Percentiles rank a stretch among this genome's conserved stretches.
Evolutionary conservation across 2,329 filamentous ascomycete genomes (phyloP).

Genomic region (Penicillium sp.): DNA sequence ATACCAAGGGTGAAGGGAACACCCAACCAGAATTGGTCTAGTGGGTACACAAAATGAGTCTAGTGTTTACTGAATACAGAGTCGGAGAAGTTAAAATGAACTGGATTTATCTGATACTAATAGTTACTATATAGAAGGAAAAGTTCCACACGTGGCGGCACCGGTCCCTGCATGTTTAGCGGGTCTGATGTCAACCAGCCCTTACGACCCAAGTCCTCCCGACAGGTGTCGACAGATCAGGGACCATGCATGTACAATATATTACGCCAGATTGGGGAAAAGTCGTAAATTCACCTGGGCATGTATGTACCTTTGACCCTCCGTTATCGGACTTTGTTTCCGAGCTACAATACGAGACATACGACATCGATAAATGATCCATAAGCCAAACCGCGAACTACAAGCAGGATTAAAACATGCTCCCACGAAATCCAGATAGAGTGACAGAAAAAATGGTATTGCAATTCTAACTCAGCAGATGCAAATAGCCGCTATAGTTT

Average conservation of each 20-base stretch:
- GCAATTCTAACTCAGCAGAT: slow-evolving; percentile 38
- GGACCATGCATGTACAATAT: neutral
- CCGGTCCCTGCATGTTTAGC: neutral
- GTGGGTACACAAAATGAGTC: neutral
- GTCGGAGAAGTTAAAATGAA: neutral
- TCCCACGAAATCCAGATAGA: neutral
- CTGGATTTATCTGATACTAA: neutral
- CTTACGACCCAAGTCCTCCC: neutral
- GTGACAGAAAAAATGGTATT: slow-evolving; percentile 34
- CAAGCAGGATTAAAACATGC: neutral
- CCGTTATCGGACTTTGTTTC: neutral
- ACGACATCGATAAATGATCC: neutral
- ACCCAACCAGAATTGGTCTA: neutral
- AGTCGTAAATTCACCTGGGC: too few relatives aligned
- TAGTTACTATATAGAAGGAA: neutral
- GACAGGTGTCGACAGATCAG: neutral
- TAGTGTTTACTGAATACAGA: too few relatives aligned
- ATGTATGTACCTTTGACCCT: neutral
- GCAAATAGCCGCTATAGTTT: slow-evolving; percentile 39
- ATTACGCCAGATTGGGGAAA: neutral
- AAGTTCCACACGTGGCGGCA: neutral
- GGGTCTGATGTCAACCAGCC: neutral
- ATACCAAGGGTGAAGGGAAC: too few relatives aligned
- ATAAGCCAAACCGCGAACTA: neutral
- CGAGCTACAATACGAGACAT: neutral